Evolutionary conservation across 768 basidiomycete genomes (phyloP), one percentile per base, ranked within the genome.

Genomic region (Tricholoma saponaceum): DNA sequence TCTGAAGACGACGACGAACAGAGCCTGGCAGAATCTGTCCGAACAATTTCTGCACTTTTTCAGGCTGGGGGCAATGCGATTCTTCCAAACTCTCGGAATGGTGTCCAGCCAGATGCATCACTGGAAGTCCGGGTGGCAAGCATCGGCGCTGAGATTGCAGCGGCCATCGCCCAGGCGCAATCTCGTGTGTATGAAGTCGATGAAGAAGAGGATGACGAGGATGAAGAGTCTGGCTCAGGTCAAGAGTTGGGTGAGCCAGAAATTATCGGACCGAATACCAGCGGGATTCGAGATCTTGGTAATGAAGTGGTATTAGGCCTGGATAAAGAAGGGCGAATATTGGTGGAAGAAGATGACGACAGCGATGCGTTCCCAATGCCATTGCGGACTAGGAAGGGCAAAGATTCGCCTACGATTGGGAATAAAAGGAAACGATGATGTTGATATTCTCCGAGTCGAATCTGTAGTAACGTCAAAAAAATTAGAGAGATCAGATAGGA

Each of bases 131-230:
- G 83, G 14, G 84, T 90, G 16, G 87, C 86, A n/a, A 87, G 82
- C 58, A 87, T 92, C 61, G 89, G 87, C 57, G 87, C 85, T 5
- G 89, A 89, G 67, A 86, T 92, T 59, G 89, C 89, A 8, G 88
- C 88, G 23, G 87, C 87, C 0, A 85, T 92, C 60, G 90, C 87
- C 4, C 85, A 90, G 62, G 86, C 85, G 3, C 85, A 85, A 52
- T 81, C 85, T 14, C 80, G 81, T 50, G 74, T 75, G n/a, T 82
- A 80, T 46, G 82, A 80, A 46, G 83, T 79, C 14, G 78, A 74
- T 1, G 77, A 80, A 25, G 76, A 74, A 1, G 78, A 63, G 66
- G 78, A 80, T n/a, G 82, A 83, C 20, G 84, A 72, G 52, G 76
- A 69, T 20, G 78, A 78, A 61, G 79, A 69, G 63, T 80, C 74